phyloP scores from a whole-genome alignment of 2,329 filamentous ascomycete genomes.

The Aspergillus sp. region DNA sequence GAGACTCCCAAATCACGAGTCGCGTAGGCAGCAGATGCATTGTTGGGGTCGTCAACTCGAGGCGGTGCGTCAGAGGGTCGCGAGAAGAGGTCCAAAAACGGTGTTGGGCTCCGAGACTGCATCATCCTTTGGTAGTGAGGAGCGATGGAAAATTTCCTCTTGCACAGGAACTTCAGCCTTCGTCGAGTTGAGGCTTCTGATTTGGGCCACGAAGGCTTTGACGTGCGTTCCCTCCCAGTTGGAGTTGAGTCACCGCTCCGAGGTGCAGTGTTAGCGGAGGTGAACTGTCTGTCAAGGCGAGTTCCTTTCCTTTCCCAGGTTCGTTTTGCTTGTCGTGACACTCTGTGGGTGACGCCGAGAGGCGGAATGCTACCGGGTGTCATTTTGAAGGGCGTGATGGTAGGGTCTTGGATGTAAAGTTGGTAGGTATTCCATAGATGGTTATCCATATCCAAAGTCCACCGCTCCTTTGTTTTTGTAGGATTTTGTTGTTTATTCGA shows the following conservation, averaged over 20 bases:
- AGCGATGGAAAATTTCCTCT: constrained; percentile 60
- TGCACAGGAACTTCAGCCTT: constrained; percentile 60
- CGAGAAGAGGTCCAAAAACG: constrained; percentile 46
- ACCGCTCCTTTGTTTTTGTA: constrained; percentile 38
- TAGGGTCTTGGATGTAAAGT: constrained; percentile 64
- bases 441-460: constrained; percentile 64
- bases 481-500: constrained; percentile 25
- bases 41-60: constrained; percentile 22
- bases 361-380: constrained; percentile 63
- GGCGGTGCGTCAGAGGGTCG: constrained; percentile 29
- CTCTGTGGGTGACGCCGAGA: constrained; percentile 63
- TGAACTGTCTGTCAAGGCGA: constrained; percentile 25
- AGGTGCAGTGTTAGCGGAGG: constrained; percentile 32
- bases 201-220: constrained; percentile 53
- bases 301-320: constrained; percentile 55
- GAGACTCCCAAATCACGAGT: constrained; percentile 48
- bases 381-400: constrained; percentile 67
- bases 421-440: constrained; percentile 68
- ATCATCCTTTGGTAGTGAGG: constrained; percentile 65
- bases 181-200: constrained; percentile 59
- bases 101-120: constrained; percentile 61
- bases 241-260: constrained; percentile 52
- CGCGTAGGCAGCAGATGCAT: constrained; percentile 36
- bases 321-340: constrained; percentile 61
- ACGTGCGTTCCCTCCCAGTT: constrained; percentile 32